phyloP scores from a whole-genome alignment of 1,139 yeast genomes.

The Citeromyces siamensis region DNA sequence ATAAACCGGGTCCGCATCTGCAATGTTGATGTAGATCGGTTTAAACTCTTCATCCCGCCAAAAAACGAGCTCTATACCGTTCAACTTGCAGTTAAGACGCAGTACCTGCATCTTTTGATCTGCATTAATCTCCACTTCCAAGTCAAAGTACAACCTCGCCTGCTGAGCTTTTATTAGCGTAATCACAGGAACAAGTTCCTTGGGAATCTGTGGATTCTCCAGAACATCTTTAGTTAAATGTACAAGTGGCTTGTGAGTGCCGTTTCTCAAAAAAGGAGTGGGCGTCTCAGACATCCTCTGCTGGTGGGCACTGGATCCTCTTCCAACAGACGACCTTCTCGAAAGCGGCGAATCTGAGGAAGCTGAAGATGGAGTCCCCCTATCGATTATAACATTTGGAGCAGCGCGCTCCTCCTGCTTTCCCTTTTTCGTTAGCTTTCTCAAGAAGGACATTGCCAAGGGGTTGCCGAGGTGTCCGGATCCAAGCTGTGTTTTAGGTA shows the following conservation, averaged over 20 bases:
- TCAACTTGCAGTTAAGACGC: slow-evolving; percentile 22
- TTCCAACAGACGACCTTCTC: neutral
- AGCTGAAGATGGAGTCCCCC: neutral
- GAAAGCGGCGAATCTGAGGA: neutral
- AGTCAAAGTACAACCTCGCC: slow-evolving; percentile 34
- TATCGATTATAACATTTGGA: slow-evolving; percentile 5
- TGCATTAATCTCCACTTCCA: slow-evolving; percentile 18
- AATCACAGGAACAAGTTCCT: slow-evolving; percentile 39
- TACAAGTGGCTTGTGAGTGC: slow-evolving; percentile 3
- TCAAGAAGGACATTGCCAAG: neutral
- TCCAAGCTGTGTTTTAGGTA: too few species aligned
- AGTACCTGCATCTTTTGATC: slow-evolving; percentile 4
- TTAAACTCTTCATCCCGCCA: slow-evolving; percentile 23
- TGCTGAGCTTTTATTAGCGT: slow-evolving; percentile 40
- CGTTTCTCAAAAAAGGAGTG: slow-evolving; percentile 13
- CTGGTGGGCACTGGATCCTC: slow-evolving; percentile 7
- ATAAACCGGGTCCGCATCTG: slow-evolving; percentile 23
- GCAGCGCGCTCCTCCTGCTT: neutral
- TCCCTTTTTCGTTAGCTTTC: neutral
- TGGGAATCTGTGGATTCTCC: slow-evolving; percentile 18
- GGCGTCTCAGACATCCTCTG: slow-evolving; percentile 15
- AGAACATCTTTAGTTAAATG: slow-evolving; percentile 4
- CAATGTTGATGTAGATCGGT: slow-evolving; percentile 36
- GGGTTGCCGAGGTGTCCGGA: too few species aligned
- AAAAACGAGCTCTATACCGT: slow-evolving; percentile 39